A percentile compares a stretch with the other conserved stretches of the same genome.
phyloP scores from a whole-genome alignment of 2,329 filamentous ascomycete species.

The Rutstroemia sydowiana region DNA sequence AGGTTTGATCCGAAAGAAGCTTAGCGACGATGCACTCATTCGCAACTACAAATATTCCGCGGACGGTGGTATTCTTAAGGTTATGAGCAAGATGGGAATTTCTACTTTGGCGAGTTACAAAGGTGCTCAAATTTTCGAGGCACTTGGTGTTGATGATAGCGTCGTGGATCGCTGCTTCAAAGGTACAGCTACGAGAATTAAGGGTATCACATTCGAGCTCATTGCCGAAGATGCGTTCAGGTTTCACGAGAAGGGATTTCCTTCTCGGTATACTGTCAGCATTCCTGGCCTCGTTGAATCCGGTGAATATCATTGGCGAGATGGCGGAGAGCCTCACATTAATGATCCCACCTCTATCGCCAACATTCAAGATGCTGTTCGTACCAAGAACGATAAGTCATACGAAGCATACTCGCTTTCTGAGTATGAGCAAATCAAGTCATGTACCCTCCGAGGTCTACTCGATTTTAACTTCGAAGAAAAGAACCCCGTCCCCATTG shows the following conservation, averaged over 20 bases:
- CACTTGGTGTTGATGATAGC: conserved; percentile 82
- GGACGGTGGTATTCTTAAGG: conserved; percentile 93
- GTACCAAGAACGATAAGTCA: conserved; percentile 96
- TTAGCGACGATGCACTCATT: conserved; percentile 74
- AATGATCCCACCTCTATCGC: conserved; percentile 93
- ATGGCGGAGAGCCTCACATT: conserved; percentile 89
- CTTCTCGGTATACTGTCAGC: conserved; percentile 67
- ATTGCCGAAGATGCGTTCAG: conserved; percentile 93
- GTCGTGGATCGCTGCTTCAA: conserved; percentile 94
- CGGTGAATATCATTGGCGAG: conserved; percentile 97
- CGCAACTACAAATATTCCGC: conserved; percentile 96
- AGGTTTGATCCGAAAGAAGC: conserved; percentile 83
- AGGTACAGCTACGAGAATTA: conserved; percentile 88
- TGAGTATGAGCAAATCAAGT: conserved; percentile 94
- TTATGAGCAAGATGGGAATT: conserved; percentile 99
- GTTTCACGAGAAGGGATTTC: conserved; percentile 90
- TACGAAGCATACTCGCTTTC: conserved; percentile 93
- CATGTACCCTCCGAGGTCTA: conserved; percentile 87
- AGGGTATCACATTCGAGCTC: conserved; percentile 85
- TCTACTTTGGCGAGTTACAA: conserved; percentile 95
- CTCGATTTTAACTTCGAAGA: conserved; percentile 96
- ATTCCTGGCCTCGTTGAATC: conserved; percentile 81
- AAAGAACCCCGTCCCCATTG: conserved; percentile 76
- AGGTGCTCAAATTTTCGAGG: conserved; percentile 96
- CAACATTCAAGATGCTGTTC: conserved; percentile 93